Conservation (phyloP, 2,329 filamentous ascomycete species). For the Phoma sp. region DNA sequence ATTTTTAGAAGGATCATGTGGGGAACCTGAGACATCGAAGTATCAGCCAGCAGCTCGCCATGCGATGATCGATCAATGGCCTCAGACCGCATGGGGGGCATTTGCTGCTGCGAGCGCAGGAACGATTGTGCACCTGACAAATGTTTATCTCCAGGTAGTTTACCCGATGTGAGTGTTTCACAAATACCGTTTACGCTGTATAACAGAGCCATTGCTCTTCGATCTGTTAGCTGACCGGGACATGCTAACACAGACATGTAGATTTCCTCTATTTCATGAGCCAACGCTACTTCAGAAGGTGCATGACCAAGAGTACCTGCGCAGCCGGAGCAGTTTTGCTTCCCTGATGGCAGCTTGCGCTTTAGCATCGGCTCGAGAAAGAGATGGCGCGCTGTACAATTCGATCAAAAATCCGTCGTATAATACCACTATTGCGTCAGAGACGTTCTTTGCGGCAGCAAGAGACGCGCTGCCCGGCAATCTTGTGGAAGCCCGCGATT, state of each 20-base stretch:
- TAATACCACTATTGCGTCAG: not conserved
- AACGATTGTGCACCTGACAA: not conserved
- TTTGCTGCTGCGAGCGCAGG: not conserved
- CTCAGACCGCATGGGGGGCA: not conserved
- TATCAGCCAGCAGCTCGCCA: not conserved
- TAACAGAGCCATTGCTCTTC: no score
- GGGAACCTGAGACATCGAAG: not conserved
- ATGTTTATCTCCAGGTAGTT: not conserved
- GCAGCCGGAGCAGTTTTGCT: slow-evolving; percentile 3
- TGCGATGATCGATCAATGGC: not conserved
- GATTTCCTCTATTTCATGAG: not conserved
- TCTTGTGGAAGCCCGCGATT: slow-evolving; percentile 30
- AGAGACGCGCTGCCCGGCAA: not conserved
- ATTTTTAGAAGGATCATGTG: no score
- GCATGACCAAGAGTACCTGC: not conserved
- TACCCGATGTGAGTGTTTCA: not conserved
- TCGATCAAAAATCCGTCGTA: not conserved
- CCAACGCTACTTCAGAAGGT: not conserved
- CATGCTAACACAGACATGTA: not conserved
- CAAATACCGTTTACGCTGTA: no score
- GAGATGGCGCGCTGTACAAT: slow-evolving; percentile 10
- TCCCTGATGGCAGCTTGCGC: slow-evolving; percentile 16
- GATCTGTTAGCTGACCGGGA: no score
- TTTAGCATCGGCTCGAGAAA: slow-evolving; percentile 12
- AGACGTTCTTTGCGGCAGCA: not conserved